These are phyloP conservation scores for Rhododendron kiyosumense DNA, from an alignment of 148 eudicot genomes.

Conservation along the genomic window DNA sequence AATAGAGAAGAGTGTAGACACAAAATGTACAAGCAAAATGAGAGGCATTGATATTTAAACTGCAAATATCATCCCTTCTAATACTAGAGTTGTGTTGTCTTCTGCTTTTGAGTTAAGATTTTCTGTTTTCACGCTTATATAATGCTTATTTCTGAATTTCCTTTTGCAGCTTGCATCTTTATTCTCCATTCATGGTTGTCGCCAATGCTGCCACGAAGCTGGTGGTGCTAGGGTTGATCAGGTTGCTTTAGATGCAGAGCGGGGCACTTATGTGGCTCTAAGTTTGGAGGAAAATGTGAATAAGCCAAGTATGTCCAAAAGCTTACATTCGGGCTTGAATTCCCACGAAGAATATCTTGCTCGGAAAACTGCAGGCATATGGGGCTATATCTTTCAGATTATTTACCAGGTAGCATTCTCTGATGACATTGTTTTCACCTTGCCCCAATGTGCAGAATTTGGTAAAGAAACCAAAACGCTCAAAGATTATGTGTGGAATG, in stretches of 20 bases:
- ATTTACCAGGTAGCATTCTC: constrained; percentile 62
- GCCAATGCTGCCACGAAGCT: constrained; percentile 19
- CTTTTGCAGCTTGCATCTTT: constrained; percentile 62
- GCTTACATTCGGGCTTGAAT: background rate
- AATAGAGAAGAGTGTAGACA: background rate
- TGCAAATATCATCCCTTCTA: background rate
- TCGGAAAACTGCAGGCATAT: constrained; percentile 36
- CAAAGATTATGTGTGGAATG: background rate
- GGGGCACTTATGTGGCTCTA: constrained; percentile 37
- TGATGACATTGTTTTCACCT: background rate
- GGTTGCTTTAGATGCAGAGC: constrained; percentile 38
- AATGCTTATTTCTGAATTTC: constrained; percentile 5
- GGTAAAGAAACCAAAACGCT: background rate
- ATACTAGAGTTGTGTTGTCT: background rate
- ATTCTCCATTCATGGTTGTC: constrained; percentile 61
- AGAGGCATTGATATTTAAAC: background rate
- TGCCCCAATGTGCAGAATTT: background rate
- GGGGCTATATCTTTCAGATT: constrained; percentile 57
- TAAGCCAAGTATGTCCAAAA: constrained; percentile 19
- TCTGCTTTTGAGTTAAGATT: background rate
- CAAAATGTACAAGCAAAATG: background rate
- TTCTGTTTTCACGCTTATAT: background rate
- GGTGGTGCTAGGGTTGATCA: constrained; percentile 18
- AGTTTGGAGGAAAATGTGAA: constrained; percentile 24
- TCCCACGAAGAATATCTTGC: constrained; percentile 25